These are phyloP conservation scores for Byssochlamys sp. DNA, from an alignment of 2,329 filamentous ascomycete genomes.

Conservation along the genomic window DNA sequence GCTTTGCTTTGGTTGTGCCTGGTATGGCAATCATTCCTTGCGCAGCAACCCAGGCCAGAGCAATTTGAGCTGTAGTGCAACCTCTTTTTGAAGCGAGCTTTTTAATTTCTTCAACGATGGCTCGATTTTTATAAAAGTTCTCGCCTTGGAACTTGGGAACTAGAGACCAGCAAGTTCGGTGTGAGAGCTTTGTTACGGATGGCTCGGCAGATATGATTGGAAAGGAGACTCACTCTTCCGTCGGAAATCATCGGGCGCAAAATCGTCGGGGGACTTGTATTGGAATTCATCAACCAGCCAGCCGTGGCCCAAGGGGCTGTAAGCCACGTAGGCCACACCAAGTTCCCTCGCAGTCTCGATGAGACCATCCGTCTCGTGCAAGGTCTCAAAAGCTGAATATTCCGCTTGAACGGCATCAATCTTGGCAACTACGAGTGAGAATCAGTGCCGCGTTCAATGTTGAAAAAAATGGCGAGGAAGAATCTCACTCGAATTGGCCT, in stretches of 20 bases:
- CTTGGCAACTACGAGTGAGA: conserved; percentile 31
- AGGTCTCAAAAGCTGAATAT: conserved; percentile 36
- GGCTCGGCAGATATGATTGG: too few relatives aligned
- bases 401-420: conserved; percentile 41
- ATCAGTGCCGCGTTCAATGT: conserved; percentile 5
- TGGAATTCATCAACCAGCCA: conserved; percentile 39
- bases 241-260: conserved; percentile 35
- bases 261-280: conserved; percentile 39
- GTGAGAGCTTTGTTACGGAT: too few relatives aligned
- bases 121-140: conserved; percentile 37
- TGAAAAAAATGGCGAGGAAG: neutral
- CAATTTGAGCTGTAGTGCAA: conserved; percentile 27
- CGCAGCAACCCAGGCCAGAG: conserved; percentile 33
- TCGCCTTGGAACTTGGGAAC: conserved; percentile 32
- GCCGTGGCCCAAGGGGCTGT: conserved; percentile 40
- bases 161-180: neutral
- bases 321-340: conserved; percentile 37
- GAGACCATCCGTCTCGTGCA: conserved; percentile 33
- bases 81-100: conserved; percentile 28
- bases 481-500: conserved; percentile 34
- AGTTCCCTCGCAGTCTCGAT: conserved; percentile 36
- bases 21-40: conserved; percentile 39
- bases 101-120: conserved; percentile 35
- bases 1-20: conserved; percentile 34
- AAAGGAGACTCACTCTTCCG: conserved; percentile 20